These are phyloP conservation scores for Leccinellum rugosiceps DNA, from an alignment of 768 basidiomycete genomes.

Conservation along the genomic window DNA sequence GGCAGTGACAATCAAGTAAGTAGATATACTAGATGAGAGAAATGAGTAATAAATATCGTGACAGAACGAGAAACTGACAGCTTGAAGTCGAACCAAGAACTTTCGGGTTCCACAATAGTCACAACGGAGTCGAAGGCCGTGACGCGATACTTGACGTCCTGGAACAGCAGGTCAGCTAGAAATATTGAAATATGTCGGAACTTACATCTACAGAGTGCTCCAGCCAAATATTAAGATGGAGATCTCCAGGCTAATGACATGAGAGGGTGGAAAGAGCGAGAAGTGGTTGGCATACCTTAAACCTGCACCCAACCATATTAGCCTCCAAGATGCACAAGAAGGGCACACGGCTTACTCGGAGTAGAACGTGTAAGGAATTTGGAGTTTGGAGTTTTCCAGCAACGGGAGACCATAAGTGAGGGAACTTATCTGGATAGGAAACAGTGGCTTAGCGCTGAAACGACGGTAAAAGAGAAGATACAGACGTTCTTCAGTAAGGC, in stretches of 20 bases:
- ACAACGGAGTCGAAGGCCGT: conserved; percentile 74
- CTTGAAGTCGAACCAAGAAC: conserved; percentile 75
- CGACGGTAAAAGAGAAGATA: neutral
- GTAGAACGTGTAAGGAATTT: conserved; percentile 70
- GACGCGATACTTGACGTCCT: conserved; percentile 61
- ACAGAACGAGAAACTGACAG: conserved; percentile 49
- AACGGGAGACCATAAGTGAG: conserved; percentile 52
- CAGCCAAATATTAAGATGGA: conserved; percentile 73
- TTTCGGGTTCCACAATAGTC: conserved; percentile 75
- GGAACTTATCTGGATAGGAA: conserved; percentile 51
- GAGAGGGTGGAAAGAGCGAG: conserved; percentile 1
- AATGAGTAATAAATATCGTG: conserved; percentile 1
- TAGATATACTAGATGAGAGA: conserved; percentile 45
- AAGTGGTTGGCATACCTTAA: conserved; percentile 46
- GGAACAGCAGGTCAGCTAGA: neutral
- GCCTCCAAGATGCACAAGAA: neutral
- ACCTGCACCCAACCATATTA: conserved; percentile 37
- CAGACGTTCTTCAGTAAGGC: conserved; percentile 72
- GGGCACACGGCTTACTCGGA: conserved; percentile 63
- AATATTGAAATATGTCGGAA: neutral
- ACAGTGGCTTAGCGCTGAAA: neutral
- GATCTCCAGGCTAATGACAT: conserved; percentile 61
- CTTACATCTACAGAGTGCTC: conserved; percentile 64
- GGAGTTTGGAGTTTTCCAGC: conserved; percentile 53
- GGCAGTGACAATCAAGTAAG: conserved; percentile 67